Percentiles rank a stretch among this genome's conserved stretches.
phyloP scores from a whole-genome alignment of 495 filamentous ascomycete genomes.

The Pyrenula massariospora region DNA sequence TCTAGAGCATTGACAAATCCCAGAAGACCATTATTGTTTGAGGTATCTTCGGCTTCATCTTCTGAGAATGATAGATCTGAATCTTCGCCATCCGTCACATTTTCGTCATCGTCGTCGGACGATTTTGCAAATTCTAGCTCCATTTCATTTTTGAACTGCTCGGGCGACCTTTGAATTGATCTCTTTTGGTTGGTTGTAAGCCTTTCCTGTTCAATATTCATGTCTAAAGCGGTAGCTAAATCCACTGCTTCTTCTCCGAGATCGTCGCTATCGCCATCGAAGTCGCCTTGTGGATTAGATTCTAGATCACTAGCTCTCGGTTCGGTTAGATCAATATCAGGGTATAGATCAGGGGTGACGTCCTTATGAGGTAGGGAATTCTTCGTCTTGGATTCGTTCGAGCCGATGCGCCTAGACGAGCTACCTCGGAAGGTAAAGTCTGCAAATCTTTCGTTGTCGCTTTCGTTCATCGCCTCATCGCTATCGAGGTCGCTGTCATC shows the following conservation, averaged over 20 bases:
- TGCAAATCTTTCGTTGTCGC: constrained; percentile 74
- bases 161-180: constrained; percentile 17
- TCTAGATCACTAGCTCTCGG: constrained; percentile 30
- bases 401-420: constrained; percentile 37
- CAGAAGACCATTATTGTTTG: constrained; percentile 47
- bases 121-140: constrained; percentile 22
- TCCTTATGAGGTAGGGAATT: constrained; percentile 21
- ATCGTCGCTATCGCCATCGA: constrained; percentile 51
- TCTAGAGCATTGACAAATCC: constrained; percentile 60
- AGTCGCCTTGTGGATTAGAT: constrained; percentile 27
- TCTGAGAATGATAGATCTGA: constrained; percentile 40
- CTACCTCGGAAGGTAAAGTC: constrained; percentile 63
- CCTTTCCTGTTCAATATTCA: constrained; percentile 39
- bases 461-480: constrained; percentile 86
- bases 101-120: constrained; percentile 29
- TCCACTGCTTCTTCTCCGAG: constrained; percentile 81
- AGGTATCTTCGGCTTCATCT: constrained; percentile 39
- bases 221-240: constrained; percentile 69
- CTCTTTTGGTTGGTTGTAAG: constrained; percentile 17
- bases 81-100: constrained; percentile 32
- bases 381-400: constrained; percentile 5
- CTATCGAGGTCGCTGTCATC: constrained; percentile 80
- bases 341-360: constrained; percentile 12
- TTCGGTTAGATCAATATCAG: constrained; percentile 42
- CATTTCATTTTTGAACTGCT: constrained; percentile 16